Conservation (phyloP, 352 stramenopile species). For the Phytophthora palmivora region DNA sequence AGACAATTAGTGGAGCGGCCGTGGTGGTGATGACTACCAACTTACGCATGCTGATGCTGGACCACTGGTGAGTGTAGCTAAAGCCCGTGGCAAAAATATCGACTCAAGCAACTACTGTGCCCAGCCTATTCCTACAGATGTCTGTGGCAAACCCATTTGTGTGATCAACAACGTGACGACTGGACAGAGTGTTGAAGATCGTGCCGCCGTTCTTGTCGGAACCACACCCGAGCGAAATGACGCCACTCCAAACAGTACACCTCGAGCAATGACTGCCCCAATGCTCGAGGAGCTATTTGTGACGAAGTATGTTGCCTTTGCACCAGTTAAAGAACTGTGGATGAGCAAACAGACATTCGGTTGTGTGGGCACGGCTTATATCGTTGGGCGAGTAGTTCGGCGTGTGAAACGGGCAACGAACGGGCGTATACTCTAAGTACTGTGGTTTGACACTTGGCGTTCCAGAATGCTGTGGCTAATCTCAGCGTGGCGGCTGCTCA, state of each 20-base stretch:
- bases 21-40: too few species aligned
- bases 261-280: not conserved
- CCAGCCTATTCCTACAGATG: too few species aligned
- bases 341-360: slow-evolving; percentile 4
- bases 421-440: not conserved
- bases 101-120: too few species aligned
- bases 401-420: not conserved
- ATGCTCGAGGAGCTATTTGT: not conserved
- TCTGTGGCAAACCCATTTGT: too few species aligned
- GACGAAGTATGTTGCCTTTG: not conserved
- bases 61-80: too few species aligned
- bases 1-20: too few species aligned
- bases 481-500: slow-evolving; percentile 5
- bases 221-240: not conserved
- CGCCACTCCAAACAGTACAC: not conserved
- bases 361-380: slow-evolving; percentile 1
- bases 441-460: slow-evolving; percentile 7
- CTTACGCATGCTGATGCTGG: too few species aligned
- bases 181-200: not conserved
- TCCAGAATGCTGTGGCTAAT: slow-evolving; percentile 4
- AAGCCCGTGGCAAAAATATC: too few species aligned
- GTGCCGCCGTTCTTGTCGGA: not conserved
- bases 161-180: not conserved
- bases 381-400: slow-evolving; percentile 7
- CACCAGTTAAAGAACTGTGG: not conserved